phyloP scores from a whole-genome alignment of 139 green algal genomes.

The Haematococcus sp. region DNA sequence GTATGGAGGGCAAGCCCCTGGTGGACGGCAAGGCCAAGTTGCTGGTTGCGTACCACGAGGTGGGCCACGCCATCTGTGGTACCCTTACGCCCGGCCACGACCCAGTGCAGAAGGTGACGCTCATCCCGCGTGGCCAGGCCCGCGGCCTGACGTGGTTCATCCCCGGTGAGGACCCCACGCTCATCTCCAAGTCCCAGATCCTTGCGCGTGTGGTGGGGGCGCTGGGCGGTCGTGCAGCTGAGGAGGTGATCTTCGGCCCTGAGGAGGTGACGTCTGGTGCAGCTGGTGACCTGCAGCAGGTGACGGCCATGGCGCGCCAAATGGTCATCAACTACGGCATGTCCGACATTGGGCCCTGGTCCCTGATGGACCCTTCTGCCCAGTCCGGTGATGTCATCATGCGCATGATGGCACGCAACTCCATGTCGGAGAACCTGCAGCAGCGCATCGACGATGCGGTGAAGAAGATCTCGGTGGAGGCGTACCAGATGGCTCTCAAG shows the following conservation, averaged over 20 bases:
- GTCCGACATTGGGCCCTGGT: constrained; percentile 95
- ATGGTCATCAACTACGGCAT: constrained; percentile 99
- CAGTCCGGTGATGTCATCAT: constrained; percentile 94
- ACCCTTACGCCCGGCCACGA: constrained; percentile 95
- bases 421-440: constrained; percentile 94
- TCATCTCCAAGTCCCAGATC: constrained; percentile 98
- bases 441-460: constrained; percentile 88
- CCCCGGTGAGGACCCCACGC: constrained; percentile 85
- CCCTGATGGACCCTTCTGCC: constrained; percentile 83
- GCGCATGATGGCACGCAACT: constrained; percentile 98
- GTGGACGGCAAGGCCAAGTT: constrained; percentile 95
- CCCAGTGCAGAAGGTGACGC: constrained; percentile 98
- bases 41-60: constrained; percentile 84
- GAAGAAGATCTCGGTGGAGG: constrained; percentile 56
- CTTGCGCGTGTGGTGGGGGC: constrained; percentile 95
- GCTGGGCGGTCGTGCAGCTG: constrained; percentile 92
- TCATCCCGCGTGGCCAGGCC: constrained; percentile 96
- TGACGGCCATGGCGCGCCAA: constrained; percentile 85
- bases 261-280: constrained; percentile 95
- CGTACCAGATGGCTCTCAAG: constrained; percentile 66
- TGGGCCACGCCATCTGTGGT: constrained; percentile 96
- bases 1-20: constrained; percentile 98
- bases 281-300: constrained; percentile 52
- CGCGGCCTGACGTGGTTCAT: constrained; percentile 98
- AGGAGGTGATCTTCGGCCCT: constrained; percentile 97